These are phyloP conservation scores for Bacidia gigantensis DNA, from an alignment of 495 filamentous ascomycete genomes.

Conservation along the genomic window DNA sequence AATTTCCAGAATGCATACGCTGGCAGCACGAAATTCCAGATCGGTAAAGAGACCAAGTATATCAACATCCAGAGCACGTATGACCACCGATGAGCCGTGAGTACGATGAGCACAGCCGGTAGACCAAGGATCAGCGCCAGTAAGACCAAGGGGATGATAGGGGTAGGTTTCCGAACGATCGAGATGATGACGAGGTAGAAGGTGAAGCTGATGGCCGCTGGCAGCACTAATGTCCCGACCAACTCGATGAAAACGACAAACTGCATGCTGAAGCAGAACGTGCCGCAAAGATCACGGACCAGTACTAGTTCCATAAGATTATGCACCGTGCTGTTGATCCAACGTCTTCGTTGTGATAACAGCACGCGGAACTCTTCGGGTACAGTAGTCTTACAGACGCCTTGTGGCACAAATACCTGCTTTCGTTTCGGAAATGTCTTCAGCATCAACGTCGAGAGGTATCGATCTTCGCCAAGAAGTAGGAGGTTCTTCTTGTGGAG, in stretches of 20 bases:
- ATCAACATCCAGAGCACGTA: constrained; percentile 97
- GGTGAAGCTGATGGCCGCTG: constrained; percentile 92
- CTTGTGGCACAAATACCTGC: constrained; percentile 96
- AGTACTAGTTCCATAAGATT: constrained; percentile 96
- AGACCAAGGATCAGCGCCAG: constrained; percentile 87
- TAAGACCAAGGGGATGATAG: constrained; percentile 83
- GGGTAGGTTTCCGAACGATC: constrained; percentile 68
- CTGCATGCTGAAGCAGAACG: constrained; percentile 99
- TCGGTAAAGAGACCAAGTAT: constrained; percentile 81
- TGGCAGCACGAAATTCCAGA: constrained; percentile 97
- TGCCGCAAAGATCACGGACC: constrained; percentile 92
- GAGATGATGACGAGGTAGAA: constrained; percentile 89
- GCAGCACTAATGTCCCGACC: constrained; percentile 84
- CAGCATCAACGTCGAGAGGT: constrained; percentile 92
- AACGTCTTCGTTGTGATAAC: constrained; percentile 84
- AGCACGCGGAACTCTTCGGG: constrained; percentile 88
- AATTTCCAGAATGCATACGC: constrained; percentile 99
- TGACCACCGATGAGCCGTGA: constrained; percentile 88
- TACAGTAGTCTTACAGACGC: constrained; percentile 95
- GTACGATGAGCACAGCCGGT: constrained; percentile 80
- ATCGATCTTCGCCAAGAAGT: constrained; percentile 92
- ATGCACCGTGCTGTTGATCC: constrained; percentile 99
- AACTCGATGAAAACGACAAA: constrained; percentile 96
- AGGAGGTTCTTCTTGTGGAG: constrained; percentile 97
- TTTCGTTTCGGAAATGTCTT: constrained; percentile 98